Evolutionary conservation across 2,329 filamentous ascomycete species (phyloP).

Genomic region (Cordyceps cateniannulata): DNA sequence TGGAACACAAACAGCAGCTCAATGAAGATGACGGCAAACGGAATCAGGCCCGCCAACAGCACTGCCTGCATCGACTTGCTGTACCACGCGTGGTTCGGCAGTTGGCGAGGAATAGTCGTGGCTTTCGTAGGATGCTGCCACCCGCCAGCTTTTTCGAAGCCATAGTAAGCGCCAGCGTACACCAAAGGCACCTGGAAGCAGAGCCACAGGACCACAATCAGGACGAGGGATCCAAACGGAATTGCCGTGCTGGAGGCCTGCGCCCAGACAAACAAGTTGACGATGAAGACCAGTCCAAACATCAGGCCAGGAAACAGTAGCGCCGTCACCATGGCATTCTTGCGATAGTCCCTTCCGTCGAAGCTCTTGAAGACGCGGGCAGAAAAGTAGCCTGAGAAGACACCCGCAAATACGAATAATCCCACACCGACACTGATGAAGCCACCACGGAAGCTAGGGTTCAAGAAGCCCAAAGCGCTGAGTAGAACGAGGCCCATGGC

Average conservation of each 20-base stretch:
- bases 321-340: slow-evolving; percentile 72
- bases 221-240: slow-evolving; percentile 72
- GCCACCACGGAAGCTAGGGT: slow-evolving; percentile 83
- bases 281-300: slow-evolving; percentile 67
- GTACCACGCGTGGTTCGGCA: slow-evolving; percentile 74
- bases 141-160: slow-evolving; percentile 57
- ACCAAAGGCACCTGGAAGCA: slow-evolving; percentile 81
- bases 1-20: slow-evolving; percentile 83
- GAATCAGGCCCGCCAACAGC: slow-evolving; percentile 68
- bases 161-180: slow-evolving; percentile 72
- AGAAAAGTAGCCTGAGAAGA: slow-evolving; percentile 85
- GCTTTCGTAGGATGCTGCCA: slow-evolving; percentile 84
- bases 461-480: slow-evolving; percentile 70
- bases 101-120: slow-evolving; percentile 61
- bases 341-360: slow-evolving; percentile 65
- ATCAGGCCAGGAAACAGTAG: slow-evolving; percentile 72
- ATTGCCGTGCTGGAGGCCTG: slow-evolving; percentile 84
- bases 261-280: slow-evolving; percentile 87
- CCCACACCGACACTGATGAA: slow-evolving; percentile 80
- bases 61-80: slow-evolving; percentile 55
- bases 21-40: slow-evolving; percentile 83
- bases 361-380: slow-evolving; percentile 78
- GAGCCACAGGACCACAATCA: slow-evolving; percentile 70
- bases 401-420: slow-evolving; percentile 74
- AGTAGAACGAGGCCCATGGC: slow-evolving; percentile 63